Conservation (phyloP, 2,329 filamentous ascomycete species). For the Beauveria sp. region DNA sequence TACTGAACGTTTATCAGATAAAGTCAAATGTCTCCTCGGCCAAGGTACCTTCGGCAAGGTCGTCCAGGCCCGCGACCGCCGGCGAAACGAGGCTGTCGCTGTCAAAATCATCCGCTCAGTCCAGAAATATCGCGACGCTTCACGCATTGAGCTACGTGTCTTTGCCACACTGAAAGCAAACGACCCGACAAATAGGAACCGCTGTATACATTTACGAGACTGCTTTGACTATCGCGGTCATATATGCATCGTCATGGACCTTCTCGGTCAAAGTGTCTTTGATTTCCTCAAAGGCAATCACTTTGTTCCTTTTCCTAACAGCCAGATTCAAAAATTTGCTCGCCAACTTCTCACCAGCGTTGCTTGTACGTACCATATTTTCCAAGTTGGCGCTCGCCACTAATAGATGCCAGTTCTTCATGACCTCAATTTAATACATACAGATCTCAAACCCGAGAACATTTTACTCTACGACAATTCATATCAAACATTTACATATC, state of each 20-base stretch:
- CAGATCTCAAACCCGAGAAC: conserved; percentile 66
- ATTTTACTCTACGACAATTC: conserved; percentile 58
- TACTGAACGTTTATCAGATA: conserved; percentile 47
- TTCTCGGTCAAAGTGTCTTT: conserved; percentile 91
- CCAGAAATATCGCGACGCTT: conserved; percentile 95
- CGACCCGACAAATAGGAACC: conserved; percentile 84
- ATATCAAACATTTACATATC: conserved; percentile 66
- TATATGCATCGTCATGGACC: conserved; percentile 76
- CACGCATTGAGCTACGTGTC: conserved; percentile 86
- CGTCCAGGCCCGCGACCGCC: conserved; percentile 79
- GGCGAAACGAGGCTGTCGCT: conserved; percentile 70
- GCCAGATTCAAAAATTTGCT: conserved; percentile 95
- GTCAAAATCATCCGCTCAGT: conserved; percentile 98
- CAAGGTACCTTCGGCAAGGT: conserved; percentile 99
- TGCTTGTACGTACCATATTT: conserved; percentile 63
- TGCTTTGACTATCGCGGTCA: conserved; percentile 97
- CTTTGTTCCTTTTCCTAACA: conserved; percentile 96
- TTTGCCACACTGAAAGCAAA: conserved; percentile 87
- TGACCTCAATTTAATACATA: conserved; percentile 95
- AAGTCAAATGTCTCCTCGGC: conserved; percentile 80
- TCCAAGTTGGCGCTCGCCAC: neutral
- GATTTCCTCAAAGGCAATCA: conserved; percentile 94
- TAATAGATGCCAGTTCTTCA: conserved; percentile 61
- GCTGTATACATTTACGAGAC: conserved; percentile 92
- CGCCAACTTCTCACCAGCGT: conserved; percentile 96